A percentile compares a stretch with the other conserved stretches of the same genome.
phyloP scores from a whole-genome alignment of 257 asterid genomes.

The Nemophila menziesii region DNA sequence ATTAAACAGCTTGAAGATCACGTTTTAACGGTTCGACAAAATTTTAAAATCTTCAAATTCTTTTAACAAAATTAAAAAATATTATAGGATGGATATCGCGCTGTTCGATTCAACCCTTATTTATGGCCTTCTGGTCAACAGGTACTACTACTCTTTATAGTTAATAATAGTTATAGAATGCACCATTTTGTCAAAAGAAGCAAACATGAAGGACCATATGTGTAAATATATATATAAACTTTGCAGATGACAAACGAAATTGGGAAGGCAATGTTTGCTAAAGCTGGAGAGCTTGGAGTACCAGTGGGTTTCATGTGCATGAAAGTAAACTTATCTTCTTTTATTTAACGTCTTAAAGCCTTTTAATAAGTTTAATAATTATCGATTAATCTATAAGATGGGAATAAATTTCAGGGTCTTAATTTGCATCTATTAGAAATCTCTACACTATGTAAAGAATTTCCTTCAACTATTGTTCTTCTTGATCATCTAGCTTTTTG shows the following conservation, averaged over 20 bases:
- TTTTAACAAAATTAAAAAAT: conserved; percentile 11
- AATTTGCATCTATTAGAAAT: conserved; percentile 61
- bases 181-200: not conserved
- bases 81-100: conserved; percentile 71
- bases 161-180: not conserved
- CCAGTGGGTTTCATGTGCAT: conserved; percentile 90
- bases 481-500: conserved; percentile 78
- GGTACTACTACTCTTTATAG: conserved; percentile 23
- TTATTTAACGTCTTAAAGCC: not conserved
- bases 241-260: conserved; percentile 76
- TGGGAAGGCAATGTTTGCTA: conserved; percentile 66
- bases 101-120: conserved; percentile 89
- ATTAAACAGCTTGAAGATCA: conserved; percentile 56
- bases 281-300: conserved; percentile 77
- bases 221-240: conserved; percentile 1
- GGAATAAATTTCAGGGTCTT: conserved; percentile 56
- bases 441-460: conserved; percentile 57
- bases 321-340: conserved; percentile 33
- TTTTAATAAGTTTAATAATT: not conserved
- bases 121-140: conserved; percentile 80
- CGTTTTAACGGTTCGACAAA: conserved; percentile 37
- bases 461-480: conserved; percentile 63
- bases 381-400: not conserved
- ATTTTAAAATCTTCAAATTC: not conserved
- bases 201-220: not conserved